Conservation (phyloP, 2,329 filamentous ascomycete species). For the Diaporthe velutina region DNA sequence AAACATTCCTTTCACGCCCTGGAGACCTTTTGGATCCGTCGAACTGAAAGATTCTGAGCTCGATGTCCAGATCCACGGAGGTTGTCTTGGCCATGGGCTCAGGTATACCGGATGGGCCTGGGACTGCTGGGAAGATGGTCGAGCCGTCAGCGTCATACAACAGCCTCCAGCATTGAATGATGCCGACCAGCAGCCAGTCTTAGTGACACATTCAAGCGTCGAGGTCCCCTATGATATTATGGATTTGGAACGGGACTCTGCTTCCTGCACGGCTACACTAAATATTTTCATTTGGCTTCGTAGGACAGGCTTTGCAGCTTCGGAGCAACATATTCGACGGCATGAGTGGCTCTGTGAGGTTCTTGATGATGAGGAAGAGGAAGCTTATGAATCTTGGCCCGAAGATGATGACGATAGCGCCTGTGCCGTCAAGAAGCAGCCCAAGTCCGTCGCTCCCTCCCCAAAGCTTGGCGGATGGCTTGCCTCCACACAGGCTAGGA, state of each 20-base stretch:
- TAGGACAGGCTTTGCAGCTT: neutral
- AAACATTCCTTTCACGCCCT: neutral
- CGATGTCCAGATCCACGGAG: neutral
- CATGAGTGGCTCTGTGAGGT: conserved; percentile 22
- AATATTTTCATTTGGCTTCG: conserved; percentile 8
- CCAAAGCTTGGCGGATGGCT: neutral
- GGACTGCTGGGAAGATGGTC: conserved; percentile 10
- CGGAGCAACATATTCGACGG: conserved; percentile 16
- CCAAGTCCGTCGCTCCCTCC: neutral
- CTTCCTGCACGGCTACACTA: conserved; percentile 15
- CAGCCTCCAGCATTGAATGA: neutral
- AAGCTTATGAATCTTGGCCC: neutral
- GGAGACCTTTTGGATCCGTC: neutral
- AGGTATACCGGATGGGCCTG: conserved; percentile 15
- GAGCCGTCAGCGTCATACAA: neutral
- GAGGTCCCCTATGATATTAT: conserved; percentile 14
- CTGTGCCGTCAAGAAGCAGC: neutral
- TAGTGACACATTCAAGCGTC: too few relatives aligned
- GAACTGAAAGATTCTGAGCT: neutral
- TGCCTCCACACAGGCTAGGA: neutral
- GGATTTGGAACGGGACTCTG: neutral
- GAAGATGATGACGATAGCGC: neutral
- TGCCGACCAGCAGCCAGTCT: neutral
- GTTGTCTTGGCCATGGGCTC: neutral
- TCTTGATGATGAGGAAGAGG: conserved; percentile 2